Percentiles rank a stretch among this genome's conserved stretches.
These are phyloP conservation scores for Alternaria sp. DNA, from an alignment of 2,329 filamentous ascomycete genomes.

Conservation along the genomic window DNA sequence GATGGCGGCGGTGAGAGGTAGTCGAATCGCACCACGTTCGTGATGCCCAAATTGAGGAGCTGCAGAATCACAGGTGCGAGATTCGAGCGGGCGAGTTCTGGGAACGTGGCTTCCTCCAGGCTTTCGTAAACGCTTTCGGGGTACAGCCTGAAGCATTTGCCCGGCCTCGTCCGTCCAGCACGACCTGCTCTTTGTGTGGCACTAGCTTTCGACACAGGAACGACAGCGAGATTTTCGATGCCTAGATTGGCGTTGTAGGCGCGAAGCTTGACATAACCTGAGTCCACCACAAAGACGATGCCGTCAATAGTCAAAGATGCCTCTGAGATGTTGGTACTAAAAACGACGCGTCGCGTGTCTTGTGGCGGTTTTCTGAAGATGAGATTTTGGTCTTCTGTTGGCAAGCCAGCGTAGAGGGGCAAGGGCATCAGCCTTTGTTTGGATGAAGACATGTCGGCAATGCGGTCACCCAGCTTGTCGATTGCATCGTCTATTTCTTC, in stretches of 20 bases:
- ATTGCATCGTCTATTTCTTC: conserved; percentile 89
- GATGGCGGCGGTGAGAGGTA: conserved; percentile 87
- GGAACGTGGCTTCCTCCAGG: conserved; percentile 75
- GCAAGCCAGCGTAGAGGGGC: conserved; percentile 86
- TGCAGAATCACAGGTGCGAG: conserved; percentile 87
- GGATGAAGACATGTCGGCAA: conserved; percentile 66
- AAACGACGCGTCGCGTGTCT: conserved; percentile 86
- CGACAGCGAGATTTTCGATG: conserved; percentile 84
- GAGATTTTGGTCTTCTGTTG: conserved; percentile 92
- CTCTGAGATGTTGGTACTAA: conserved; percentile 95
- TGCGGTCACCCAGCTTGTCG: conserved; percentile 77
- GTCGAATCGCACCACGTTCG: conserved; percentile 90
- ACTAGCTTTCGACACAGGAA: conserved; percentile 85
- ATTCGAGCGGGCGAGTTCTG: conserved; percentile 92
- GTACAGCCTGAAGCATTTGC: conserved; percentile 94
- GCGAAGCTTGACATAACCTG: conserved; percentile 87
- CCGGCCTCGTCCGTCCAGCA: conserved; percentile 85
- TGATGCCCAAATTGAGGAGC: conserved; percentile 91
- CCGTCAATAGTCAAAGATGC: conserved; percentile 93
- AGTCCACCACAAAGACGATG: conserved; percentile 89
- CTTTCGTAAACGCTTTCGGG: conserved; percentile 73
- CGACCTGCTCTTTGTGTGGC: conserved; percentile 90
- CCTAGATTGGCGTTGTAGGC: conserved; percentile 84
- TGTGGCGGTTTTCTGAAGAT: conserved; percentile 86
- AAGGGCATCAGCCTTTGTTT: conserved; percentile 70